Base-by-base conservation (phyloP, 2,329 filamentous ascomycete species). In the Coleophoma cylindrospora region DNA sequence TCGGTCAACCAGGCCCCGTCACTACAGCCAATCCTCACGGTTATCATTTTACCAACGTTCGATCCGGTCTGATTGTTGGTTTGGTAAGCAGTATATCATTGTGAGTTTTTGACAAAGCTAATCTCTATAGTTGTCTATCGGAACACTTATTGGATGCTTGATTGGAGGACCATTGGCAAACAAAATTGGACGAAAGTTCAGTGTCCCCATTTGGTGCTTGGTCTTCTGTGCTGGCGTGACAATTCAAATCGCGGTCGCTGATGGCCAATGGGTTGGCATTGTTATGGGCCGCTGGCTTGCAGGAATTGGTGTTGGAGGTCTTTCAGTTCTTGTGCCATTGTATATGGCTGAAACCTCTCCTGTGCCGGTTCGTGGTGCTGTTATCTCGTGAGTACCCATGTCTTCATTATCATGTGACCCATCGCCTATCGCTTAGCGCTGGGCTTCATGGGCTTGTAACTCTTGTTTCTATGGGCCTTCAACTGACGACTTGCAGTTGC, bases 111-210 rank as follows among this genome's bases (percentile, higher is more conserved):
- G 9, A 27, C 27, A 27, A 10, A 10, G 27, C 57, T 74, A 40
- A 72, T 75, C 11, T 79, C 76, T 66, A 57, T 77, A 76, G 56
- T 78, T 92, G 45, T 92, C 88, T 33, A 81, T 64, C 64, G 87
- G 87, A 70, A 91, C 88, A 57, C 90, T 92, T 74, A 86, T 91
- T 53, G 89, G 88, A 65, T 84, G 80, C 46, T 65, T 92, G 58
- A 81, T 89, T 54, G 88, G 86, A 50, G 88, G 87, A 73, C 82
- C 81, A n/a, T 68, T 87, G 22, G 79, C 84, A 22, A 83, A 87
- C 55, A 68, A 68, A 7, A 72, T 85, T 45, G 84, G 84, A 21
- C 80, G 84, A 9, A 78, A 79, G 43, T 65, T 77, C 32, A 79
- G 79, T 34, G 86, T 88, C 56, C 59, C 62, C 9, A 48, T 53